Base-by-base conservation (phyloP, 495 filamentous ascomycete species). In the Aspergillus funiculosus region DNA sequence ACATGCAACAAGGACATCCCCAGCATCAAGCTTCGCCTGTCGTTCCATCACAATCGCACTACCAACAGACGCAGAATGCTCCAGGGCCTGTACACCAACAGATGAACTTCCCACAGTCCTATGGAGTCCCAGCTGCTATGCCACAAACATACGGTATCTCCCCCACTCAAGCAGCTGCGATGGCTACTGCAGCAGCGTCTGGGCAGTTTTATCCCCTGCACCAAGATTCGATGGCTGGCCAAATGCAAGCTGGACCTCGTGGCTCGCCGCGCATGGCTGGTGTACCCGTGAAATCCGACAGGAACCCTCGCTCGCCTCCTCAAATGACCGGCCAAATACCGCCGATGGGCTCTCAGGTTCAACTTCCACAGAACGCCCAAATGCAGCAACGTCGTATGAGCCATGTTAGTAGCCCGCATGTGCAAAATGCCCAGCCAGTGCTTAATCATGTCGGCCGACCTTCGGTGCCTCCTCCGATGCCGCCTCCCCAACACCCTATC, bases 101-200 rank as follows among this genome's bases (percentile, higher is more conserved):
- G 46, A 73, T 77, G 64, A 75, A 62, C 38, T 78, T 77, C 48
- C 67, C 75, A 11, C 75, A 73, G 46, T 57, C 71, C 6, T 77
- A 76, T 46, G 71, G 67, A 13, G 72, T 75, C 21, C 50, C 72
- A 7, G 37, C 69, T 0, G 63, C 63, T 14, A 77, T 78, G 70
- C 67, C 67, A 4, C 70, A 73, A 42, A 49, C 51, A 15, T 76
- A 76, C 46, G 71, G 69, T 8, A 73, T 76, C 41, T 75, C 74
- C 22, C 61, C 72, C n/a, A 69, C 66, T 2, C 73, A 76, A 52
- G 73, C 73, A 10, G 74, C 74, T 43, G 75, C 75, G 5, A 78
- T 77, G 73, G 75, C 75, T 9, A 78, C 73, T 3, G 75, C 75
- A 9, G 75, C 74, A 5, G 75, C 75, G 0, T 75, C 75, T 10